Base-by-base conservation (phyloP, 148 eudicot genomes). In the Rhododendron simsii region DNA sequence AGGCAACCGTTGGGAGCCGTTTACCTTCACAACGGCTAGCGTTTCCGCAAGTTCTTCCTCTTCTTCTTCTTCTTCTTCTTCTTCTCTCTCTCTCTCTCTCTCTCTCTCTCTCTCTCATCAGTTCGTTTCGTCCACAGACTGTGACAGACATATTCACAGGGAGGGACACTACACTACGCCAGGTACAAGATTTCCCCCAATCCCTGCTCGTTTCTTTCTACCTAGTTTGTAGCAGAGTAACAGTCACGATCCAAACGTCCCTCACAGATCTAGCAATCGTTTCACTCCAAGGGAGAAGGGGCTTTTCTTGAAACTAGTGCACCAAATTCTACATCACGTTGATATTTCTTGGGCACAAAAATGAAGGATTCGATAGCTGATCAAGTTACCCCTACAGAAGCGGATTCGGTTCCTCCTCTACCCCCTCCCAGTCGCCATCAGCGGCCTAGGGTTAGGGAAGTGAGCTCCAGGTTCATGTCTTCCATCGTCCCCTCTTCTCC, bases 391-490 rank as follows among this genome's bases (percentile, higher is more conserved):
- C 45, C 78, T 30, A 5, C 14, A 33, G 44, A 35, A 30, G 16
- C 5, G 44, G 79, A 75, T 75, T 26, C 87, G 61, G 87, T 76
- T 59, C 80, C 61, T 20, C 87, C 81, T 21, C 45, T 82, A 14
- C 80, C 88, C 23, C 90, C 93, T 30, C 90, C 90, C 2, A 91
- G 92, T 3, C 98, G 95, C 9, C 92, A 92, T 0, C 98, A 95
- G 4, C 92, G 95, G 11, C 96, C 95, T 28, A 88, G 98, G 88
- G 98, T 92, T 50, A 85, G 98, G 35, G 98, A 96, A 83, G 98
- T 96, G 0, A 94, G 98, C 84, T 94, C 98, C 13, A 86, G 98
- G 28, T 96, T 94, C 85, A 96, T 93, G 98, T 92, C 98, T 16
- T 92, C 98, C 61, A 76, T 87, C 69, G 78, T 86, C 7, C 84